phyloP scores from a whole-genome alignment of 2,329 filamentous ascomycete species.

The Zymoseptoria crescenta region DNA sequence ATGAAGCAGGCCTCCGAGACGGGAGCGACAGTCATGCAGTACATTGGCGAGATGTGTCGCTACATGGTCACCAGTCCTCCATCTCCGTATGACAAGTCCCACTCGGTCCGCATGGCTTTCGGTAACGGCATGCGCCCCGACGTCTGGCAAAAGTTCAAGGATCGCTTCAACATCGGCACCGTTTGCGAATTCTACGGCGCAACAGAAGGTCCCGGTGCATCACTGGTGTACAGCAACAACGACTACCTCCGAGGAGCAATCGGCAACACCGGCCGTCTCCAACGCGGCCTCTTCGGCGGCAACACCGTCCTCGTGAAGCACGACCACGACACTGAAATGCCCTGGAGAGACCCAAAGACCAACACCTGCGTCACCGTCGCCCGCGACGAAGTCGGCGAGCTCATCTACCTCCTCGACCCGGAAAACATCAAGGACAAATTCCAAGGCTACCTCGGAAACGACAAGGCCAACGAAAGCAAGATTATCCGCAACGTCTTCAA shows the following conservation, averaged over 20 bases:
- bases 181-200: constrained; percentile 34
- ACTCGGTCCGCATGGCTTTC: constrained; percentile 66
- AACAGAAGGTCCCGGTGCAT: constrained; percentile 51
- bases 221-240: constrained; percentile 68
- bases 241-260: constrained; percentile 69
- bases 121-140: constrained; percentile 82
- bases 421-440: constrained; percentile 57
- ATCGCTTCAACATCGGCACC: constrained; percentile 48
- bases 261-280: constrained; percentile 61
- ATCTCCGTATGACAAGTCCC: constrained; percentile 60
- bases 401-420: constrained; percentile 63
- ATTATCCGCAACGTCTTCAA: constrained; percentile 64
- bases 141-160: constrained; percentile 69
- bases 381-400: constrained; percentile 62
- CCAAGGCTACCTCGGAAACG: constrained; percentile 75
- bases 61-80: constrained; percentile 65
- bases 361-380: constrained; percentile 57
- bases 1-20: constrained; percentile 67
- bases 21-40: constrained; percentile 70
- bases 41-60: constrained; percentile 79
- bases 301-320: constrained; percentile 56
- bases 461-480: constrained; percentile 62
- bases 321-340: constrained; percentile 62
- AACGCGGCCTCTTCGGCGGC: constrained; percentile 46
- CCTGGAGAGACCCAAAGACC: constrained; percentile 59